Conservation (phyloP, 306 rosid species). For the Morella rubra region DNA sequence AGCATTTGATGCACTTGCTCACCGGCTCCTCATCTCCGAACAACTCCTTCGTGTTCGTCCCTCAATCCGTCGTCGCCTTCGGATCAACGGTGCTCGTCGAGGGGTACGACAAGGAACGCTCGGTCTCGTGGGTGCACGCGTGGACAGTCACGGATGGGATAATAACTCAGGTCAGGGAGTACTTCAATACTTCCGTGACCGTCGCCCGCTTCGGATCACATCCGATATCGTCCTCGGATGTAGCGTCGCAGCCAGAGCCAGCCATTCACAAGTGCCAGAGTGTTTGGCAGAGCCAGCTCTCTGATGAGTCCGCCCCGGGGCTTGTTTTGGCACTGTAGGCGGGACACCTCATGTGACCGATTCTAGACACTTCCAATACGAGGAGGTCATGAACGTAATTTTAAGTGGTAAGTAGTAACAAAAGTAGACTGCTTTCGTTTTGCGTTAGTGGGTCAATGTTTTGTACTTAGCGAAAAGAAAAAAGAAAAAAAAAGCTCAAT, state of each 20-base stretch:
- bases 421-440: too few species aligned
- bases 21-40: constrained; percentile 37
- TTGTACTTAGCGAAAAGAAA: too few species aligned
- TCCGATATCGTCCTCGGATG: constrained; percentile 15
- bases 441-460: too few species aligned
- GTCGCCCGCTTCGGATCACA: constrained; percentile 50
- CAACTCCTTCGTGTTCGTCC: constrained; percentile 36
- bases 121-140: constrained; percentile 81
- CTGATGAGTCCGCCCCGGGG: constrained; percentile 57
- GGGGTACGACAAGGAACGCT: constrained; percentile 46
- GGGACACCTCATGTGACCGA: background rate
- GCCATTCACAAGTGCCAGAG: constrained; percentile 35
- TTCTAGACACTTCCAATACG: too few species aligned
- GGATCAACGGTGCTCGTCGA: constrained; percentile 62
- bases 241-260: background rate
- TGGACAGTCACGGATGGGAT: constrained; percentile 60
- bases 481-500: too few species aligned
- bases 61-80: constrained; percentile 46
- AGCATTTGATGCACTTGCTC: constrained; percentile 58
- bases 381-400: too few species aligned
- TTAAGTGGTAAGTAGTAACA: too few species aligned
- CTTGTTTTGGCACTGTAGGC: constrained; percentile 54
- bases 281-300: constrained; percentile 72
- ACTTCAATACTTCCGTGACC: constrained; percentile 64
- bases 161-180: constrained; percentile 69